phyloP scores from a whole-genome alignment of 208 protist species.

The Leishmania aethiopica region DNA sequence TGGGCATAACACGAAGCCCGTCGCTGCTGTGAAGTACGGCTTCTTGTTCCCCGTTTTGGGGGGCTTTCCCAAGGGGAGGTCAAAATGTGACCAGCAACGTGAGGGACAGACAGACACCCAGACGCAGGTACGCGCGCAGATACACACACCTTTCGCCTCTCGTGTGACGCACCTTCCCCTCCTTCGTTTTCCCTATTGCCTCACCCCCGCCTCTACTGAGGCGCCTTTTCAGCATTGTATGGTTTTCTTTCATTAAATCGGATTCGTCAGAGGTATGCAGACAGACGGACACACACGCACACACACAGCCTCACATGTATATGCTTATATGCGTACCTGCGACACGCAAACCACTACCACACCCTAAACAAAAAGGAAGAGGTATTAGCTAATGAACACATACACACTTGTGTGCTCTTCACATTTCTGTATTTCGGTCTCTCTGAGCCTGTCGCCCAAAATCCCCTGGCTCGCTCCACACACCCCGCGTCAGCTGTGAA shows the following conservation, averaged over 20 bases:
- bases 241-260: conserved; percentile 3
- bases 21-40: not conserved
- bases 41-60: not conserved
- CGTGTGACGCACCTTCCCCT: not conserved
- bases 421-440: not conserved
- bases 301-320: not conserved
- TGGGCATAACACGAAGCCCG: not conserved
- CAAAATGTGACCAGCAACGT: not conserved
- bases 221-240: not conserved
- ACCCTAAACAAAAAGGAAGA: not conserved
- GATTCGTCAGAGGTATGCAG: not conserved
- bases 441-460: not conserved
- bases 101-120: not conserved
- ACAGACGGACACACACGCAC: not conserved
- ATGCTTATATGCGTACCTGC: not conserved
- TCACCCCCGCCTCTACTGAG: not conserved
- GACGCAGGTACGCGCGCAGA: not conserved
- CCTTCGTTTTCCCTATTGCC: not conserved
- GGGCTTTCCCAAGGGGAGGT: not conserved
- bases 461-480: not conserved
- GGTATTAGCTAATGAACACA: not conserved
- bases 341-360: not conserved
- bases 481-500: not conserved
- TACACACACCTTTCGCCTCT: not conserved
- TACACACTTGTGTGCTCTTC: not conserved